Conservation (phyloP, 805 yeast genomes). For the Ogataea haglerorum region DNA sequence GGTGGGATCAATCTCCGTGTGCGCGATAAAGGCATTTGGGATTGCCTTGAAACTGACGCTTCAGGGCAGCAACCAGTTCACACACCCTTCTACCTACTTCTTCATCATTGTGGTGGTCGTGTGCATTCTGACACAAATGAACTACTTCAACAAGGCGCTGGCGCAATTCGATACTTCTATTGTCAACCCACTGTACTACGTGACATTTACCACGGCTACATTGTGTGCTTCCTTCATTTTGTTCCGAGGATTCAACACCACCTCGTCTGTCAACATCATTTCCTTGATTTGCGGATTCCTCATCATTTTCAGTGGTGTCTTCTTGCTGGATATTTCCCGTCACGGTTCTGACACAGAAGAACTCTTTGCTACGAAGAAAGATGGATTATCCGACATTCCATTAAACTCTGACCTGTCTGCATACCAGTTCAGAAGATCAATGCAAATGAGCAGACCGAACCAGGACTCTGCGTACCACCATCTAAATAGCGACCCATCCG, state of each 20-base stretch:
- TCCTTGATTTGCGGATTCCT: slow-evolving; percentile 82
- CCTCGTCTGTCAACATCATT: slow-evolving; percentile 73
- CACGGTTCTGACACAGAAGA: slow-evolving; percentile 49
- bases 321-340: slow-evolving; percentile 73
- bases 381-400: slow-evolving; percentile 60
- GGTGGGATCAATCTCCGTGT: slow-evolving; percentile 87
- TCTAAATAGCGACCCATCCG: slow-evolving; percentile 37
- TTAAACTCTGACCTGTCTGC: slow-evolving; percentile 79
- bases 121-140: slow-evolving; percentile 89
- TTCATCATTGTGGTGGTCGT: slow-evolving; percentile 73
- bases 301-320: slow-evolving; percentile 85
- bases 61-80: slow-evolving; percentile 82
- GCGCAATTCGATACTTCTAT: slow-evolving; percentile 92
- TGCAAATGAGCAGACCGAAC: slow-evolving; percentile 53
- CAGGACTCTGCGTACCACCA: slow-evolving; percentile 23
- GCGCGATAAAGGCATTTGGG: slow-evolving; percentile 91
- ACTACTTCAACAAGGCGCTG: slow-evolving; percentile 87
- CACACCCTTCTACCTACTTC: slow-evolving; percentile 78
- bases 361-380: slow-evolving; percentile 43
- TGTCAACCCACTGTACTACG: slow-evolving; percentile 88
- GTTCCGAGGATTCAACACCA: slow-evolving; percentile 82
- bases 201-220: slow-evolving; percentile 86
- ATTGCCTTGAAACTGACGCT: slow-evolving; percentile 83
- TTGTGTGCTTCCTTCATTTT: slow-evolving; percentile 80
- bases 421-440: slow-evolving; percentile 69